These are phyloP conservation scores for Heterobasidion annosum DNA, from an alignment of 1,284 basidiomycete species.

Conservation along the genomic window DNA sequence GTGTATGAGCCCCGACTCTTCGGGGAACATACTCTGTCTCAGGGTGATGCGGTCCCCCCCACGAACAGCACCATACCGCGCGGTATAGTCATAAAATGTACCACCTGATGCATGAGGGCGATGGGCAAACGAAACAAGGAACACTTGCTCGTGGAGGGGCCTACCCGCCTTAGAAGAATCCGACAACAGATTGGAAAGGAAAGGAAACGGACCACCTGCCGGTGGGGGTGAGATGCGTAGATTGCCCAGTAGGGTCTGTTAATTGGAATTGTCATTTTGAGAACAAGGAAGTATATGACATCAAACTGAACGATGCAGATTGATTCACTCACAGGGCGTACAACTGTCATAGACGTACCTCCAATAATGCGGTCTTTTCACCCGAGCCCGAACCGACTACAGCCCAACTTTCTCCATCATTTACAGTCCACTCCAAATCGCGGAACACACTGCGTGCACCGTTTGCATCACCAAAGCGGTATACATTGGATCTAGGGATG, in stretches of 20 bases:
- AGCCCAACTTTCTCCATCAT: conserved; percentile 63
- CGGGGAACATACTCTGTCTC: conserved; percentile 59
- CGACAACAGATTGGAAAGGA: conserved; percentile 29
- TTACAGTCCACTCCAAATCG: conserved; percentile 50
- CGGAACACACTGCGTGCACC: conserved; percentile 38
- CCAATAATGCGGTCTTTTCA: conserved; percentile 45
- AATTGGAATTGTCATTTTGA: not conserved
- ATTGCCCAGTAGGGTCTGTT: conserved; percentile 10
- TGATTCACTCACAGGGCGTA: not conserved
- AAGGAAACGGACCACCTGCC: conserved; percentile 66
- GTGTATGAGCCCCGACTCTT: conserved; percentile 25
- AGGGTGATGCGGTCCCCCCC: conserved; percentile 77
- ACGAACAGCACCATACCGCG: conserved; percentile 79
- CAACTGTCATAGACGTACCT: conserved; percentile 30
- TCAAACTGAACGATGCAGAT: not conserved
- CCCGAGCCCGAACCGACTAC: conserved; percentile 49
- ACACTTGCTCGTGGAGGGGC: conserved; percentile 38
- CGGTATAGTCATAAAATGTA: conserved; percentile 88
- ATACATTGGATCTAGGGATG: conserved; percentile 37
- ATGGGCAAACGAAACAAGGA: conserved; percentile 70
- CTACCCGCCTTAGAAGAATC: not conserved
- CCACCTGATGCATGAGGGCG: conserved; percentile 46
- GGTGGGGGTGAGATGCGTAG: conserved; percentile 31
- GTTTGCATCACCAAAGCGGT: conserved; percentile 41
- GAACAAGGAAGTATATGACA: not conserved